Evolutionary conservation across 2,329 filamentous ascomycete species (phyloP).

Genomic region (Diaporthe batatas): DNA sequence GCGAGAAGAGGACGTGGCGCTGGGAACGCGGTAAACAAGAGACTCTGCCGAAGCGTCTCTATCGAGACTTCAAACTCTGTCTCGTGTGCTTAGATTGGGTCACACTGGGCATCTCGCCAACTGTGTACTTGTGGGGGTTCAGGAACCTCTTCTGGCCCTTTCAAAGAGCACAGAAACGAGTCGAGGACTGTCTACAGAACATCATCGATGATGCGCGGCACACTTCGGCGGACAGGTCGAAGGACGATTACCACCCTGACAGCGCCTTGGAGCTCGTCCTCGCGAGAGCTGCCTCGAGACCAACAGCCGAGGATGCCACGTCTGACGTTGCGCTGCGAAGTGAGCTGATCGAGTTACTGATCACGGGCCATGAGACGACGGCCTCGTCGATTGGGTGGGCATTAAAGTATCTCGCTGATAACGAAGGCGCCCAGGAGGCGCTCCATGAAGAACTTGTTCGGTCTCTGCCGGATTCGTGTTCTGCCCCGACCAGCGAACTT

Average conservation of each 20-base stretch:
- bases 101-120: conserved; percentile 19
- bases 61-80: conserved; percentile 6
- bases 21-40: neutral
- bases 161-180: neutral
- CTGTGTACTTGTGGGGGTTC: conserved; percentile 9
- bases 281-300: neutral
- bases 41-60: neutral
- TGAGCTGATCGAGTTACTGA: conserved; percentile 16
- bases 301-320: neutral
- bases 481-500: neutral
- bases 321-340: conserved; percentile 13
- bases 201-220: neutral
- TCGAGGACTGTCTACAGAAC: neutral
- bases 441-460: conserved; percentile 7
- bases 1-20: neutral
- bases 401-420: conserved; percentile 16
- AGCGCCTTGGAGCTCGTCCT: conserved; percentile 19
- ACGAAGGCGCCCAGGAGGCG: neutral
- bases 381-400: conserved; percentile 23
- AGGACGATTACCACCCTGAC: neutral
- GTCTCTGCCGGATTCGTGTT: neutral
- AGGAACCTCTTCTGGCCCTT: conserved; percentile 15
- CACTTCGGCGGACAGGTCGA: neutral
- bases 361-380: conserved; percentile 25
- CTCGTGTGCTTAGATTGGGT: conserved; percentile 20